Conservation (phyloP, 768 basidiomycete genomes). For the Gloeopeniophorella convolvens region DNA sequence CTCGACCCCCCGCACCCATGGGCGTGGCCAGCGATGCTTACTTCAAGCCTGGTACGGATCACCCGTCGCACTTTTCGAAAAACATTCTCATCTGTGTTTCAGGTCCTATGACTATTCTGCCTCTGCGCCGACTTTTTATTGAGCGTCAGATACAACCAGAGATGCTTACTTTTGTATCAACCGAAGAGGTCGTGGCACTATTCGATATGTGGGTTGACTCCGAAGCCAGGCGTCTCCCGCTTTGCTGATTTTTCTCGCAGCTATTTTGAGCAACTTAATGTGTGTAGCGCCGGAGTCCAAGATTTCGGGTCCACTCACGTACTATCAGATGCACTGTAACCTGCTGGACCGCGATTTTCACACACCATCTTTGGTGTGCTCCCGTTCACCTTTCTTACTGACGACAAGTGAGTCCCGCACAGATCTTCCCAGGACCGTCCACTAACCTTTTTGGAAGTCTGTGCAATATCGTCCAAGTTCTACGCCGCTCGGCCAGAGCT, state of each 20-base stretch:
- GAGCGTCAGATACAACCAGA: conserved; percentile 90
- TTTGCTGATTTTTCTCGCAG: conserved; percentile 31
- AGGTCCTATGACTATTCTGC: conserved; percentile 88
- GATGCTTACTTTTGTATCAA: conserved; percentile 81
- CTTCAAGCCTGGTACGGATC: conserved; percentile 70
- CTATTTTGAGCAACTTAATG: conserved; percentile 72
- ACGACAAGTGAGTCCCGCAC: conserved; percentile 66
- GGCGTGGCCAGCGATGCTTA: conserved; percentile 85
- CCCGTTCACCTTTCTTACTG: conserved; percentile 88
- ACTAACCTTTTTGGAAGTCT: conserved; percentile 47
- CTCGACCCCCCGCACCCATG: conserved; percentile 34
- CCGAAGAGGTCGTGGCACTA: conserved; percentile 85
- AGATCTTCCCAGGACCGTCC: neutral
- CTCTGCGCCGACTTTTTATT: conserved; percentile 75
- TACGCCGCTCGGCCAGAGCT: conserved; percentile 78
- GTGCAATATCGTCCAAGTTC: conserved; percentile 90
- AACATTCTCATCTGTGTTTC: conserved; percentile 12
- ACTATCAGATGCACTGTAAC: conserved; percentile 62
- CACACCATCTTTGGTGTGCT: conserved; percentile 89
- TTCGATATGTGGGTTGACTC: conserved; percentile 72
- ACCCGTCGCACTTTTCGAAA: neutral
- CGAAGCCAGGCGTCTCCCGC: neutral
- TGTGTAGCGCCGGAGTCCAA: conserved; percentile 30
- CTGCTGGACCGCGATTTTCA: conserved; percentile 86
- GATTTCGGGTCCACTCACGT: neutral